Evolutionary conservation across 1,284 basidiomycete species (phyloP).

Genomic region (Lignosus rhinocerotis): DNA sequence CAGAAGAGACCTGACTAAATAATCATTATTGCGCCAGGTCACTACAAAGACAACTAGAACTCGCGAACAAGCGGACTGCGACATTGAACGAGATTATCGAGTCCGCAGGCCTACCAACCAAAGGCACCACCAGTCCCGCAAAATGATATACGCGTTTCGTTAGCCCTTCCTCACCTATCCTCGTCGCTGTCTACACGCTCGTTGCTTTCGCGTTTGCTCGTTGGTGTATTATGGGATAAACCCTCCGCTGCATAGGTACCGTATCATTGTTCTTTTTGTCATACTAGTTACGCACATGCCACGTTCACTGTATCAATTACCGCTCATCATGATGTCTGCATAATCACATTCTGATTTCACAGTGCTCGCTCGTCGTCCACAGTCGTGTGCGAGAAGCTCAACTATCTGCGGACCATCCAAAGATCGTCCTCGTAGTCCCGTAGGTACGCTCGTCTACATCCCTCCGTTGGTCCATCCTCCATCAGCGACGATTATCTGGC

Average conservation of each 20-base stretch:
- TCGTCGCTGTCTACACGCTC: slow-evolving; percentile 11
- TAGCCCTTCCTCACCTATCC: background rate
- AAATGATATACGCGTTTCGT: slow-evolving; percentile 6
- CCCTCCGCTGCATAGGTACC: slow-evolving; percentile 16
- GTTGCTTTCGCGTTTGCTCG: slow-evolving; percentile 11
- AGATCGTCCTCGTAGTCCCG: too few species aligned
- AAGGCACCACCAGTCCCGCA: slow-evolving; percentile 12
- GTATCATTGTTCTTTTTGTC: slow-evolving; percentile 18
- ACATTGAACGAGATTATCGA: slow-evolving; percentile 71
- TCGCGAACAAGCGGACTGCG: slow-evolving; percentile 65
- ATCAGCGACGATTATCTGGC: slow-evolving; percentile 33
- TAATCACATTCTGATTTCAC: background rate
- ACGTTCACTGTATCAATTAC: slow-evolving; percentile 23
- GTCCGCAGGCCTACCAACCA: slow-evolving; percentile 37
- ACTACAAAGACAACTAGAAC: slow-evolving; percentile 67
- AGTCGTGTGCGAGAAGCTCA: background rate
- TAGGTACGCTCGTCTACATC: too few species aligned
- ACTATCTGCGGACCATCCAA: too few species aligned
- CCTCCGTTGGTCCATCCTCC: slow-evolving; percentile 33
- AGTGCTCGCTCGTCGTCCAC: background rate
- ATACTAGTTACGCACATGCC: slow-evolving; percentile 16
- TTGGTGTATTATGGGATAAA: background rate
- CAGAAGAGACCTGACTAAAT: slow-evolving; percentile 1
- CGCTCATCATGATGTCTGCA: slow-evolving; percentile 2
- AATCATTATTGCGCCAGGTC: slow-evolving; percentile 48